These are phyloP conservation scores for Pezicula rhizophila DNA, from an alignment of 2,329 filamentous ascomycete genomes.

Conservation along the genomic window DNA sequence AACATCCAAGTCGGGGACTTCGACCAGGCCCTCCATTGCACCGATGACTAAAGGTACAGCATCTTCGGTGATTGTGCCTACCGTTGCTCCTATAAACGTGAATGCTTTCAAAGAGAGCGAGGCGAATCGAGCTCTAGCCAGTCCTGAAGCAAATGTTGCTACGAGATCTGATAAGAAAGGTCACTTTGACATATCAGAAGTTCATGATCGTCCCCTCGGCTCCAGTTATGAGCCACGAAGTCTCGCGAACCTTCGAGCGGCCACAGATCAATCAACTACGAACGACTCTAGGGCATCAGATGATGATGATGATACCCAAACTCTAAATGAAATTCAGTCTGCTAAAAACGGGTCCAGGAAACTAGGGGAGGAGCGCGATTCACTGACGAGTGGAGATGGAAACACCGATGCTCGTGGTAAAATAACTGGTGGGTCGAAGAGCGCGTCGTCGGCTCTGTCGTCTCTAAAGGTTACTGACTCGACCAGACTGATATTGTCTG, in stretches of 20 bases:
- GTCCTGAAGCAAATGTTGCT: background rate
- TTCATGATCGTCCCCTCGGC: constrained; percentile 6
- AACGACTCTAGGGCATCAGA: constrained; percentile 18
- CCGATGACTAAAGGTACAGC: constrained; percentile 25
- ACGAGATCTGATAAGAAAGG: background rate
- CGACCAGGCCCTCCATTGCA: constrained; percentile 22
- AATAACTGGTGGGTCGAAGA: constrained; percentile 25
- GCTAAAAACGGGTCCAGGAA: background rate
- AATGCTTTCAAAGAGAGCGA: constrained; percentile 44
- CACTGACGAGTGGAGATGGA: constrained; percentile 16
- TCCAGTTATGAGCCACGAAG: constrained; percentile 14
- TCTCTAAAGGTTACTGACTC: constrained; percentile 25
- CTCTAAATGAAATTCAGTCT: background rate
- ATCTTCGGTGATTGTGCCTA: constrained; percentile 30
- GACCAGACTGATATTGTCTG: constrained; percentile 17
- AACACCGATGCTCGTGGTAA: constrained; percentile 22
- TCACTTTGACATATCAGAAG: background rate
- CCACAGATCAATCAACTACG: constrained; percentile 6
- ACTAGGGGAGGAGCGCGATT: background rate
- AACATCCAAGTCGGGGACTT: constrained; percentile 19
- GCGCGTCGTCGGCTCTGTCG: constrained; percentile 21
- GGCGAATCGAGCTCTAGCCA: constrained; percentile 29
- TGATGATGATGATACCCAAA: constrained; percentile 5
- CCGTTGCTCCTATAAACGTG: constrained; percentile 43
- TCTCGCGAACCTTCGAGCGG: constrained; percentile 7